Evolutionary conservation across 2,329 filamentous ascomycete species (phyloP).

Genomic region (Xylariaceae sp.): DNA sequence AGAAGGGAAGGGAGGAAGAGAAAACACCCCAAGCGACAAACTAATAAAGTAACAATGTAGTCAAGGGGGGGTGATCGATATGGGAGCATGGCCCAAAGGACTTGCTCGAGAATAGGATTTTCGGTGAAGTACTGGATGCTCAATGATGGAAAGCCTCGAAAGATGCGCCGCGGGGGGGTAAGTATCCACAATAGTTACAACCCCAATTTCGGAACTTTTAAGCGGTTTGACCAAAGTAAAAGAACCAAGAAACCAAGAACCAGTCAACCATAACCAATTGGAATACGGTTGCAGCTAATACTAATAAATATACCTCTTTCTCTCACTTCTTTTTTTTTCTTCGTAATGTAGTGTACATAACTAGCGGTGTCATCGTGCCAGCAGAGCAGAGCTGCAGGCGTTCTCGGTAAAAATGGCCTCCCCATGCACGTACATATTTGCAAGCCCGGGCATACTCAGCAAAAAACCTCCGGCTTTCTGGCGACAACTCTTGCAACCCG

Average conservation of each 20-base stretch:
- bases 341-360: neutral
- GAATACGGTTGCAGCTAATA: too few relatives aligned
- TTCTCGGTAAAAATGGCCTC: slow-evolving; percentile 18
- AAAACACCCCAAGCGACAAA: too few relatives aligned
- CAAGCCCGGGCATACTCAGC: slow-evolving; percentile 9
- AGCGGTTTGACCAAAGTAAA: neutral
- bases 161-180: neutral
- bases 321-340: too few relatives aligned
- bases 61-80: slow-evolving; percentile 1
- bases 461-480: neutral
- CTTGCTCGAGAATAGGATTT: slow-evolving; percentile 10
- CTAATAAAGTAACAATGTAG: neutral
- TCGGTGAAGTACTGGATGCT: slow-evolving; percentile 19
- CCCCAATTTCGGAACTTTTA: slow-evolving; percentile 3
- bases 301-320: too few relatives aligned
- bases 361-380: slow-evolving; percentile 13
- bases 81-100: slow-evolving; percentile 4
- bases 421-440: slow-evolving; percentile 18
- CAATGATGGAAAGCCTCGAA: slow-evolving; percentile 10
- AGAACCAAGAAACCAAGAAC: neutral
- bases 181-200: slow-evolving; percentile 12
- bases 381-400: slow-evolving; percentile 21
- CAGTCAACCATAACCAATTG: too few relatives aligned
- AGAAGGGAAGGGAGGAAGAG: neutral
- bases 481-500: neutral